Conservation (phyloP, 257 asterid species). For the Jacaranda copaia region DNA sequence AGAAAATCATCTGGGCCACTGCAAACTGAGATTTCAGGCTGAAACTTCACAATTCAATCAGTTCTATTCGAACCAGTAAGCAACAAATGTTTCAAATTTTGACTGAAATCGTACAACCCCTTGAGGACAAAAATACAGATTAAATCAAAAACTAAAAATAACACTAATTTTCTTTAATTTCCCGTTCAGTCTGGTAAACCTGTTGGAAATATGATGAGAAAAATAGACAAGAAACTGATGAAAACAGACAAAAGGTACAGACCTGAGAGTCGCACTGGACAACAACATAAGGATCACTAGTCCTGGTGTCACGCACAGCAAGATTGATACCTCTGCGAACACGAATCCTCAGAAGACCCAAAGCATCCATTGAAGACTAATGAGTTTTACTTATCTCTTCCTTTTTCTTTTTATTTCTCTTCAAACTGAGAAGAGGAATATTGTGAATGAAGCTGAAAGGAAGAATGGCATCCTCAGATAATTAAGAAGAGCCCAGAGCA, state of each 20-base stretch:
- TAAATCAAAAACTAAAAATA: background rate
- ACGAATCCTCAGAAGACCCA: conserved; percentile 67
- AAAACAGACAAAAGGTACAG: background rate
- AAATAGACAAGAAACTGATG: background rate
- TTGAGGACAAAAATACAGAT: background rate
- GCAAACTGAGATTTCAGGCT: background rate
- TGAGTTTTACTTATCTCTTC: background rate
- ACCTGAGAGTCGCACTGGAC: conserved; percentile 66
- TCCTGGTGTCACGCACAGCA: conserved; percentile 64
- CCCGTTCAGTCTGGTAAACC: background rate
- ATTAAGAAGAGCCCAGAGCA: background rate
- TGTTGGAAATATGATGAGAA: background rate
- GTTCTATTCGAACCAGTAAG: background rate
- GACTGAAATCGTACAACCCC: background rate
- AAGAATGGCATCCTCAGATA: background rate
- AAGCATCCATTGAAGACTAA: conserved; percentile 39
- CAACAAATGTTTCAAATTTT: background rate
- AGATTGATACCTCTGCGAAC: conserved; percentile 63
- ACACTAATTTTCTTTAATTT: background rate
- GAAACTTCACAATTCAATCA: background rate
- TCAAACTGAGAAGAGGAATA: background rate
- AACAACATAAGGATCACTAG: conserved; percentile 78
- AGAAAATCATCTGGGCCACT: background rate
- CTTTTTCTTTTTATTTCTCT: background rate
- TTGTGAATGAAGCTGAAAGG: background rate